phyloP scores from a whole-genome alignment of 2,329 filamentous ascomycete genomes.

The Microcera coccophila region DNA sequence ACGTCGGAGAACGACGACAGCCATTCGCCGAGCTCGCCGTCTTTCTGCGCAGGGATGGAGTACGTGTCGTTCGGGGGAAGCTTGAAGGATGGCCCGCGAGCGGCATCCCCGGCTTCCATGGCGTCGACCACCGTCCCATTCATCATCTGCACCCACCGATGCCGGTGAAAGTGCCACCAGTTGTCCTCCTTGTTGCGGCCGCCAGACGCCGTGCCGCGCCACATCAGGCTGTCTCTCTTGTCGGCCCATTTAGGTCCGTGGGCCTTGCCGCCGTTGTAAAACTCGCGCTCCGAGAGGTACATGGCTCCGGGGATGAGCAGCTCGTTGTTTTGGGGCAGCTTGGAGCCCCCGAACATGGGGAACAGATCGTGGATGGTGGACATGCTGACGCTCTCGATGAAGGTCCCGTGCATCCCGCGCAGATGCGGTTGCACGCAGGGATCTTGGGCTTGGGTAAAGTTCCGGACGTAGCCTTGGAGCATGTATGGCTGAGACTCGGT shows the following conservation, averaged over 20 bases:
- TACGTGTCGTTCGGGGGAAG: slow-evolving; percentile 46
- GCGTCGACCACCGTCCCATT: slow-evolving; percentile 57
- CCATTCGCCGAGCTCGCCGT: slow-evolving; percentile 47
- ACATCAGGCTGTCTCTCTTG: slow-evolving; percentile 54
- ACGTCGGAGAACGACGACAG: slow-evolving; percentile 47
- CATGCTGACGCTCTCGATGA: slow-evolving; percentile 57
- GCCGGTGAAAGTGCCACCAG: slow-evolving; percentile 71
- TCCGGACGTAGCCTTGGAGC: slow-evolving; percentile 60
- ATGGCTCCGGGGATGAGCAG: slow-evolving; percentile 66
- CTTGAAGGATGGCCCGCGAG: slow-evolving; percentile 51
- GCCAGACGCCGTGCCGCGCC: slow-evolving; percentile 66
- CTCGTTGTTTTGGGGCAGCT: slow-evolving; percentile 65
- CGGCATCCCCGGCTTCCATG: slow-evolving; percentile 43
- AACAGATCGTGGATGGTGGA: slow-evolving; percentile 55
- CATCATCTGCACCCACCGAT: slow-evolving; percentile 70
- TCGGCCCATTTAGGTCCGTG: slow-evolving; percentile 53
- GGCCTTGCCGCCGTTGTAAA: slow-evolving; percentile 56
- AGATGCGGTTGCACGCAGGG: slow-evolving; percentile 64
- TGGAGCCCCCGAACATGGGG: slow-evolving; percentile 66
- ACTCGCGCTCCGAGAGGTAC: slow-evolving; percentile 62
- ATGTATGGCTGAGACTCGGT: too few relatives aligned
- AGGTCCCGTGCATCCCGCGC: slow-evolving; percentile 59
- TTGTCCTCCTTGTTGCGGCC: slow-evolving; percentile 56
- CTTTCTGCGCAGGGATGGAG: slow-evolving; percentile 42
- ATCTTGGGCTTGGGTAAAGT: slow-evolving; percentile 58